Evolutionary conservation across 2,329 filamentous ascomycete genomes (phyloP).

Genomic region (Penicillium sumatraense): DNA sequence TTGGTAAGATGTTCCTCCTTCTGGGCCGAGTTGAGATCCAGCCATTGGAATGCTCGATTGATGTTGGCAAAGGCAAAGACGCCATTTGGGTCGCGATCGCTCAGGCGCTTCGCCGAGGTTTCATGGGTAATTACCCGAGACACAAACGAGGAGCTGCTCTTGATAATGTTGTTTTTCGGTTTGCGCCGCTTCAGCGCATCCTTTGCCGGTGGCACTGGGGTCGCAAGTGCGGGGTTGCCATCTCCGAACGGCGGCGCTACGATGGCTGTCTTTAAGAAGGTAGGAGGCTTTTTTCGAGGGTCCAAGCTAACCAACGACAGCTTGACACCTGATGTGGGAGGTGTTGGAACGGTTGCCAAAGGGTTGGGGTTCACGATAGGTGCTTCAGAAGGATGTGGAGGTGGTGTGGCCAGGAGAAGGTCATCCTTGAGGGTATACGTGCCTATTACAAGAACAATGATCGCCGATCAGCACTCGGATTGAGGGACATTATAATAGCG

Average conservation of each 20-base stretch:
- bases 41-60: constrained; percentile 93
- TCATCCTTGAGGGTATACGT: constrained; percentile 91
- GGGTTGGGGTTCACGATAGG: constrained; percentile 88
- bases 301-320: constrained; percentile 77
- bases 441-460: constrained; percentile 56
- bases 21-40: constrained; percentile 75
- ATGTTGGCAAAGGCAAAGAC: constrained; percentile 93
- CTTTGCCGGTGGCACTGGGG: constrained; percentile 63
- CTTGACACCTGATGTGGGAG: constrained; percentile 84
- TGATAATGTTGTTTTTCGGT: constrained; percentile 97
- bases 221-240: constrained; percentile 73
- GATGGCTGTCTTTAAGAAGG: constrained; percentile 46
- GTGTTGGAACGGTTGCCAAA: constrained; percentile 79
- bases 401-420: constrained; percentile 88
- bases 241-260: constrained; percentile 76
- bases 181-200: constrained; percentile 76
- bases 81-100: constrained; percentile 77
- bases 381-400: constrained; percentile 92
- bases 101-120: constrained; percentile 73
- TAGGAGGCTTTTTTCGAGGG: constrained; percentile 55
- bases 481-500: no score
- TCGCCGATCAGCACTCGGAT: constrained; percentile 18
- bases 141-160: constrained; percentile 98
- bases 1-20: constrained; percentile 91
- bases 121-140: constrained; percentile 95